phyloP scores from a whole-genome alignment of 1,284 basidiomycete genomes.

The Filobasidium uniguttulatum region DNA sequence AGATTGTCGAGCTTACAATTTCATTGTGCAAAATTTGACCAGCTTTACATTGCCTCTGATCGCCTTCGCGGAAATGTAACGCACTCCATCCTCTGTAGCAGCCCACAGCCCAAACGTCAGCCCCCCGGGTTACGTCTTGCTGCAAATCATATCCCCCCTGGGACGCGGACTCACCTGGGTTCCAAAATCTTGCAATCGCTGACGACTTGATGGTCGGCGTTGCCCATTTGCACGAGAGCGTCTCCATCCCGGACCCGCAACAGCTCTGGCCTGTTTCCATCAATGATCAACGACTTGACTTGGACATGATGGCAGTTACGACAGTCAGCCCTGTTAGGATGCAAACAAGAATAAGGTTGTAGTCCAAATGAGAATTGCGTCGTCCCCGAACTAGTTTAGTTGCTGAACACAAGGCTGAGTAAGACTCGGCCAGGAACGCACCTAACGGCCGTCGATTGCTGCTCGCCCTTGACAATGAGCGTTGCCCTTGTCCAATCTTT shows the following conservation, averaged over 20 bases:
- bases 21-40: slow-evolving; percentile 30
- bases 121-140: neutral
- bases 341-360: neutral
- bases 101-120: too few relatives aligned
- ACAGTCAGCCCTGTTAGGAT: slow-evolving; percentile 32
- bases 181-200: slow-evolving; percentile 34
- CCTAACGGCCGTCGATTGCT: slow-evolving; percentile 30
- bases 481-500: slow-evolving; percentile 26
- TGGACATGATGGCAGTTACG: slow-evolving; percentile 24
- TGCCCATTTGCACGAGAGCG: slow-evolving; percentile 35
- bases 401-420: neutral
- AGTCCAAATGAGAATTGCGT: neutral
- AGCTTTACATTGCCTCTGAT: slow-evolving; percentile 29
- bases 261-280: slow-evolving; percentile 35
- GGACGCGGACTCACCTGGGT: slow-evolving; percentile 26
- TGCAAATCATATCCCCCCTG: too few relatives aligned
- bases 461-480: slow-evolving; percentile 28
- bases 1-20: slow-evolving; percentile 23
- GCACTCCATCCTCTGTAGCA: slow-evolving; percentile 34
- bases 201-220: slow-evolving; percentile 31
- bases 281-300: slow-evolving; percentile 30
- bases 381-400: neutral
- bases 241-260: slow-evolving; percentile 31
- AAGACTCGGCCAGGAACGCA: slow-evolving; percentile 10
- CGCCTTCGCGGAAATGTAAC: slow-evolving; percentile 36